Evolutionary conservation across 2,329 filamentous ascomycete genomes (phyloP).

Genomic region (Nemania sp.): DNA sequence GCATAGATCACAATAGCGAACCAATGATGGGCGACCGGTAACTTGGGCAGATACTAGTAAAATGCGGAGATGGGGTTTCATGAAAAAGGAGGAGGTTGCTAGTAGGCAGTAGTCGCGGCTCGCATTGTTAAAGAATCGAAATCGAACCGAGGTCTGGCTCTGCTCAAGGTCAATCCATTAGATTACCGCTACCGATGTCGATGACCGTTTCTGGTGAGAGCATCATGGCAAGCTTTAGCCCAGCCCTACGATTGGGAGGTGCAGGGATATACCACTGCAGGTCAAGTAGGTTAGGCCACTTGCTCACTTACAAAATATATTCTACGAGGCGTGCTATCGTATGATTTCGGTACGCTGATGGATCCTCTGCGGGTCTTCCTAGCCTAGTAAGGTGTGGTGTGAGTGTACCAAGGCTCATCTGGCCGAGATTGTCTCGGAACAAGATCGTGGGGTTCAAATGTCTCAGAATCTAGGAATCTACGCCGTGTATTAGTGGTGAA

Average conservation of each 20-base stretch:
- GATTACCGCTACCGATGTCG: neutral
- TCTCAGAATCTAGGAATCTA: neutral
- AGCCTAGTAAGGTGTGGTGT: neutral
- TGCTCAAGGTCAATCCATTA: neutral
- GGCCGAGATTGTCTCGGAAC: slow-evolving; percentile 1
- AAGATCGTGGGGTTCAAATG: slow-evolving; percentile 18
- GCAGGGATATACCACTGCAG: slow-evolving; percentile 26
- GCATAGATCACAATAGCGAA: slow-evolving; percentile 15
- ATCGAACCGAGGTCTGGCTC: neutral
- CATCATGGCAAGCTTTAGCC: slow-evolving; percentile 9
- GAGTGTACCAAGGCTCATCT: slow-evolving; percentile 3
- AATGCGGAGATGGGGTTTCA: slow-evolving; percentile 38
- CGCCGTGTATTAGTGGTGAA: neutral
- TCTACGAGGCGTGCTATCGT: slow-evolving; percentile 24
- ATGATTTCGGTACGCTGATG: slow-evolving; percentile 21
- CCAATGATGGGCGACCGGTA: slow-evolving; percentile 31
- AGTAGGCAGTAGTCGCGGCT: neutral
- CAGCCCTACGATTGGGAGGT: slow-evolving; percentile 30
- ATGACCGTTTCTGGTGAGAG: neutral
- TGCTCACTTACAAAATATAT: slow-evolving; percentile 12
- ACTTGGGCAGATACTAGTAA: slow-evolving; percentile 28
- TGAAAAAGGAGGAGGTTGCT: slow-evolving; percentile 28
- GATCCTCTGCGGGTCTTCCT: slow-evolving; percentile 2
- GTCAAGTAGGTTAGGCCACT: slow-evolving; percentile 3
- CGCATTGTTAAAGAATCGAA: neutral